Percentiles rank a stretch among this genome's conserved stretches.
These are phyloP conservation scores for Emydomyces testavorans DNA, from an alignment of 2,329 filamentous ascomycete species.

Conservation along the genomic window DNA sequence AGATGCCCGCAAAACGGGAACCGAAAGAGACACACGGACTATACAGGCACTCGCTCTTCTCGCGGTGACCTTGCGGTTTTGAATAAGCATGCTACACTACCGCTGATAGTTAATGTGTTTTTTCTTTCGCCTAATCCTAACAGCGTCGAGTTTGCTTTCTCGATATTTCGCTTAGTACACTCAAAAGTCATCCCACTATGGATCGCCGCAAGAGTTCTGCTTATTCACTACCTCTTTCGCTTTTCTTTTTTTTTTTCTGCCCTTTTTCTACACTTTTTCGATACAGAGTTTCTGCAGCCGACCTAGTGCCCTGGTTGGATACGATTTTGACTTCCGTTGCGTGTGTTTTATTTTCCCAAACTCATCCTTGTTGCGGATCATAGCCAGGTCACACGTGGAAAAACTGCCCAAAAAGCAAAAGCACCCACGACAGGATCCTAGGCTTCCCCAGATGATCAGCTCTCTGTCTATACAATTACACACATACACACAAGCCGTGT, in stretches of 20 bases:
- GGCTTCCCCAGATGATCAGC: neutral
- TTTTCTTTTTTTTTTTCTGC: neutral
- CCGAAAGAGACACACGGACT: no score
- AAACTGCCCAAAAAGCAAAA: conserved; percentile 5
- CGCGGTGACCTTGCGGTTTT: no score
- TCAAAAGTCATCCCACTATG: no score
- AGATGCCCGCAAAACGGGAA: neutral
- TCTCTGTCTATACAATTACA: neutral
- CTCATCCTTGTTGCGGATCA: conserved; percentile 13
- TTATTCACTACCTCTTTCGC: neutral
- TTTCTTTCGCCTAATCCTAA: neutral
- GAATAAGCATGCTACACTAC: no score
- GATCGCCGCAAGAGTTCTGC: neutral
- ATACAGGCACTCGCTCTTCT: no score
- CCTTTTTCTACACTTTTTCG: neutral
- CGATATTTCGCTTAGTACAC: conserved; percentile 9
- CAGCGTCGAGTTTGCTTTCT: neutral
- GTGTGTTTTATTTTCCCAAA: neutral
- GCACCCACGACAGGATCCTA: neutral
- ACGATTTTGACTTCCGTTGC: conserved; percentile 2
- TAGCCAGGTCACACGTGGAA: conserved; percentile 7
- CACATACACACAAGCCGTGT: neutral
- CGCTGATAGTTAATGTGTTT: neutral
- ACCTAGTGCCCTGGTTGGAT: conserved; percentile 1
- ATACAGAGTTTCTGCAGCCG: conserved; percentile 1